A percentile compares a stretch with the other conserved stretches of the same genome.
Evolutionary conservation across 2,329 filamentous ascomycete species (phyloP).

Genomic region (Dothidotthia symphoricarpi): DNA sequence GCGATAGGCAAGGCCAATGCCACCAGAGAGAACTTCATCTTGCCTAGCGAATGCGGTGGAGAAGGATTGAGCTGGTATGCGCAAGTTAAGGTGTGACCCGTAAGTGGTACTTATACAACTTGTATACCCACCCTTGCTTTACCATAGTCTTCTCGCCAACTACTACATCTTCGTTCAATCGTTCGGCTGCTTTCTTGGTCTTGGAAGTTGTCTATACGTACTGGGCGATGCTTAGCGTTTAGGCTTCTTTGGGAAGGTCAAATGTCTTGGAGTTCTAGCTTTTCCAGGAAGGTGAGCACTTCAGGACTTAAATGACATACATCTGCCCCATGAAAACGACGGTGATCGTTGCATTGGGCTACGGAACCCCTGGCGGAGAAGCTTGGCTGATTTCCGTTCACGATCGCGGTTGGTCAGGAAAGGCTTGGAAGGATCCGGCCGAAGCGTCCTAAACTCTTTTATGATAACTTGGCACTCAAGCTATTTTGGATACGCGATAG

Average conservation of each 20-base stretch:
- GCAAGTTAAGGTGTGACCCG: conserved; percentile 11
- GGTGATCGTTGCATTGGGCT: too few species aligned
- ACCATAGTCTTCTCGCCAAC: background rate
- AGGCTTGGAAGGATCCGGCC: too few species aligned
- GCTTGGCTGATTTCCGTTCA: too few species aligned
- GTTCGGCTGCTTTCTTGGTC: conserved; percentile 6
- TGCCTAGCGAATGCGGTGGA: conserved; percentile 13
- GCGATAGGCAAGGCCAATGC: conserved; percentile 22
- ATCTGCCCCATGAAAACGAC: too few species aligned
- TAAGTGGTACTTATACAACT: conserved; percentile 18
- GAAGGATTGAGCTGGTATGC: conserved; percentile 25
- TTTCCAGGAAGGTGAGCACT: conserved; percentile 8
- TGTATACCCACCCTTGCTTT: conserved; percentile 1
- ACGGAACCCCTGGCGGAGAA: too few species aligned
- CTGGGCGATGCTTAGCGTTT: conserved; percentile 2
- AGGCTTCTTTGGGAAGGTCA: background rate
- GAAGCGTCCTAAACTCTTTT: too few species aligned
- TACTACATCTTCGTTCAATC: conserved; percentile 5
- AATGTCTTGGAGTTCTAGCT: conserved; percentile 8
- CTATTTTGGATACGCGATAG: too few species aligned
- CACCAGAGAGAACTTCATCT: conserved; percentile 28
- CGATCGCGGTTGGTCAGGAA: too few species aligned
- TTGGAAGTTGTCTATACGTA: conserved; percentile 9
- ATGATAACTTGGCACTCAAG: too few species aligned
- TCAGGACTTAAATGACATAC: too few species aligned